phyloP scores from a whole-genome alignment of 441 rosid species.

The Syzygium malaccense region DNA sequence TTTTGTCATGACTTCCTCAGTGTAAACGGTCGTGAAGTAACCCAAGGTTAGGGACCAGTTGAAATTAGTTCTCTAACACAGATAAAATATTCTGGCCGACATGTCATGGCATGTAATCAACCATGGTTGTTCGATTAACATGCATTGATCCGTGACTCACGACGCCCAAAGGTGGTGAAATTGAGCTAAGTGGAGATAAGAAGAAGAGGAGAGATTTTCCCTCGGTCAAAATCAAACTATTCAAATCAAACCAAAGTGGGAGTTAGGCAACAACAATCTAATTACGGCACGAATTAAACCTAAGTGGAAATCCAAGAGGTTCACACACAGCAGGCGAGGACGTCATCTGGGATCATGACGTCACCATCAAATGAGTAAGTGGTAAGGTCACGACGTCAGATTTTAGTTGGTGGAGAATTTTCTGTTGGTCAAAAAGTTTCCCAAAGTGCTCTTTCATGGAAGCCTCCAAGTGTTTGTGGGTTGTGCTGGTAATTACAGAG shows the following conservation, averaged over 20 bases:
- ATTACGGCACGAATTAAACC: background rate
- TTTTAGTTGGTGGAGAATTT: background rate
- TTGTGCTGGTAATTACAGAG: background rate
- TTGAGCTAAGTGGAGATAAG: background rate
- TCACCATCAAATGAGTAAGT: background rate
- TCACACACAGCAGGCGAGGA: background rate
- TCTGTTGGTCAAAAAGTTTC: background rate
- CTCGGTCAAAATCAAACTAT: background rate
- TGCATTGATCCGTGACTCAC: too few relatives aligned
- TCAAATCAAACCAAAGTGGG: background rate
- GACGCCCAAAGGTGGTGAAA: too few relatives aligned
- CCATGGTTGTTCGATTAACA: too few relatives aligned
- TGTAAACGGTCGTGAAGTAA: background rate
- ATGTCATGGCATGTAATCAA: background rate
- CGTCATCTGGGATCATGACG: background rate
- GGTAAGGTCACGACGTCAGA: background rate
- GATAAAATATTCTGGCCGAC: background rate
- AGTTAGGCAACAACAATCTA: background rate
- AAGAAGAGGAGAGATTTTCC: background rate
- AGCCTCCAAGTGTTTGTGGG: background rate
- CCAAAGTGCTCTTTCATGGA: background rate
- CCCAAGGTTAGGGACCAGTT: background rate
- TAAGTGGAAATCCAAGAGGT: background rate
- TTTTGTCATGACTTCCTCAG: background rate
- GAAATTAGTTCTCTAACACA: background rate